Base-by-base conservation (phyloP, 495 filamentous ascomycete species). In the Talaromyces wortmannii region DNA sequence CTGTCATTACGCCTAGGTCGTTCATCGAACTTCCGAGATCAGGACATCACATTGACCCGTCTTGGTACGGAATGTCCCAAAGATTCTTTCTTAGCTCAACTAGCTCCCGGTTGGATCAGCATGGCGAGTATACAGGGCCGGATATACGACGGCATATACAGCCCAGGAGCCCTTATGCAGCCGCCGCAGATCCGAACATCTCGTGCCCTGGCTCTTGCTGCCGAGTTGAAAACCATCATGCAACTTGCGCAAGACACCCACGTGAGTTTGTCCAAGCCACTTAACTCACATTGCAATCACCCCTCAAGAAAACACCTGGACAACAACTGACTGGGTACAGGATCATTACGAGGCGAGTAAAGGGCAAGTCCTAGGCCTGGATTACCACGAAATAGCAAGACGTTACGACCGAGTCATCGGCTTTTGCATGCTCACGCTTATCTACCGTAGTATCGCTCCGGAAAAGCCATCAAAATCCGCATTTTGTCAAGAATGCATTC, bases 341-440 rank as follows among this genome's bases (percentile, higher is more conserved):
- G 17, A 52, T 11, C 12, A 40, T 47, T 46, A 52, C 13, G 15
- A 45, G 6, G 43, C n/a, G 5, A 32, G 16, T 23, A 58, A 56
- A 54, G 36, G 52, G 11, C 56, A 54, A 56, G 49, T 55, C 1
- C 44, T 61, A 7, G 52, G 49, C 12, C 48, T 49, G 17, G 51
- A 52, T 50, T 50, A 29, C 48, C 48, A 50, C 48, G 48, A 50
- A 50, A 50, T 47, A 46, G 48, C 48, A 16, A 53, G 7, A 48
- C 54, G 46, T 13, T 56, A 56, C 30, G 57, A 64, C 45, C 7
- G 50, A 18, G 59, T 58, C 40, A 43, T 48, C 11, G 43, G 53
- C 1, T 52, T 59, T 17, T 59, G 45, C 13, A 59, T 61, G 36
- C 42, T 59, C 7, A 56, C 62, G 42, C 57, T 58, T 31, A 56